These are phyloP conservation scores for Quercus robur DNA, from an alignment of 306 rosid genomes.

Conservation along the genomic window DNA sequence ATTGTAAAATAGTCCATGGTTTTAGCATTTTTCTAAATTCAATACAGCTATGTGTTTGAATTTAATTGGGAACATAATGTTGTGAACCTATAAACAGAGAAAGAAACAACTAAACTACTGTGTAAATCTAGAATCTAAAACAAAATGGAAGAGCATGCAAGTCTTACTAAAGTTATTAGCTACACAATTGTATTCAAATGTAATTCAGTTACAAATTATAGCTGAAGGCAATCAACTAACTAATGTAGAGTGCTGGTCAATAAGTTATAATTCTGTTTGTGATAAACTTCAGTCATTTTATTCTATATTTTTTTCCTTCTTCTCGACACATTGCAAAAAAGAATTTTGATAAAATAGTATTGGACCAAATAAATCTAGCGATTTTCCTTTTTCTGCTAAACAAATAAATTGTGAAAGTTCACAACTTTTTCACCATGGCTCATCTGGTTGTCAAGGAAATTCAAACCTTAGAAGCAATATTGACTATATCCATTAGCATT, in stretches of 20 bases:
- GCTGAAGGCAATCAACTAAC: not conserved
- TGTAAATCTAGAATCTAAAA: not conserved
- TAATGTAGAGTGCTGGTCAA: not conserved
- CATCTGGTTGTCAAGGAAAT: not conserved
- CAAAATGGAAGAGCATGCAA: not conserved
- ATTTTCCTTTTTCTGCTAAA: too few species aligned
- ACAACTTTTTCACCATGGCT: not conserved
- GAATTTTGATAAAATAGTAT: not conserved
- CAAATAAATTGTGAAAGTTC: not conserved
- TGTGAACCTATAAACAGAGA: not conserved
- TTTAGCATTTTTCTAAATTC: too few species aligned
- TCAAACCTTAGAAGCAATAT: not conserved
- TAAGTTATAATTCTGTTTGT: not conserved
- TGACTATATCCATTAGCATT: not conserved
- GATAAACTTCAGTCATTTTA: not conserved
- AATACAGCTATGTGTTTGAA: too few species aligned
- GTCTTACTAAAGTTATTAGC: too few species aligned
- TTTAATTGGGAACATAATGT: too few species aligned
- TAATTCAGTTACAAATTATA: not conserved
- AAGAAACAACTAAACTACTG: not conserved
- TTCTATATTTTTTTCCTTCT: not conserved
- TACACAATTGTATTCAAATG: not conserved
- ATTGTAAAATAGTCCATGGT: too few species aligned
- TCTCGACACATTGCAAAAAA: not conserved
- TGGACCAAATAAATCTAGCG: too few species aligned